These are phyloP conservation scores for Daldinia eschscholtzii DNA, from an alignment of 2,329 filamentous ascomycete species.

Conservation along the genomic window DNA sequence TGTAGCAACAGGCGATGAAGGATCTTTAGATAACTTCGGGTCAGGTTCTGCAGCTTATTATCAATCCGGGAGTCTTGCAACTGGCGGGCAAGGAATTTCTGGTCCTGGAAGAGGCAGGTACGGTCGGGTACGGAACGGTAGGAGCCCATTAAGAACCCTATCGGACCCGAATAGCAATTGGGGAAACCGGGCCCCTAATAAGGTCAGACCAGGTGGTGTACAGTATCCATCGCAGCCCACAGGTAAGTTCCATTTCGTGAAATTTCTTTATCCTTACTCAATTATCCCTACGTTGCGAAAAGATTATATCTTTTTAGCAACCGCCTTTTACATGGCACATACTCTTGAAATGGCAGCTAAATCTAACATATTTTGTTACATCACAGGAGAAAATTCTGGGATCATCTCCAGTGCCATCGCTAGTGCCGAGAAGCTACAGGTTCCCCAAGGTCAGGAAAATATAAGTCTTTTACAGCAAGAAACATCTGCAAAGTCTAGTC, in stretches of 20 bases:
- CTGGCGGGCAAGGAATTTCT: constrained; percentile 78
- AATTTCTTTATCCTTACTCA: constrained; percentile 9
- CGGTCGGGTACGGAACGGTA: constrained; percentile 73
- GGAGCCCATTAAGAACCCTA: constrained; percentile 72
- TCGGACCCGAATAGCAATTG: constrained; percentile 70
- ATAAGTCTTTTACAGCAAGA: constrained; percentile 82
- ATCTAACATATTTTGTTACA: constrained; percentile 41
- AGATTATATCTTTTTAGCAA: constrained; percentile 2
- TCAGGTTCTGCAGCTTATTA: constrained; percentile 55
- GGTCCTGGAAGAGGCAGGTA: constrained; percentile 88
- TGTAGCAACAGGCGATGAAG: constrained; percentile 54
- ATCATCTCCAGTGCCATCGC: constrained; percentile 95
- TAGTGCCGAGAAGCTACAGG: constrained; percentile 79
- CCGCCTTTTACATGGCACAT: constrained; percentile 13
- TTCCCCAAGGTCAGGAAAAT: constrained; percentile 79
- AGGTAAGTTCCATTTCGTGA: constrained; percentile 56
- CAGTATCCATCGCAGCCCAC: constrained; percentile 56
- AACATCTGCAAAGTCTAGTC: constrained; percentile 69
- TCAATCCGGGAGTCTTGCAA: constrained; percentile 64
- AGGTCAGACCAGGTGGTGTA: constrained; percentile 59
- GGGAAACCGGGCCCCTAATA: constrained; percentile 64
- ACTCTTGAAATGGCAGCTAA: constrained; percentile 18
- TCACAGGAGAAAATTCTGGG: constrained; percentile 67
- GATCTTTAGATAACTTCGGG: constrained; percentile 51
- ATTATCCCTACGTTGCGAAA: background rate